Evolutionary conservation across 371 early-diverging fungal species (phyloP), one percentile per base, ranked within the genome.

Genomic region (Circinella umbellata): DNA sequence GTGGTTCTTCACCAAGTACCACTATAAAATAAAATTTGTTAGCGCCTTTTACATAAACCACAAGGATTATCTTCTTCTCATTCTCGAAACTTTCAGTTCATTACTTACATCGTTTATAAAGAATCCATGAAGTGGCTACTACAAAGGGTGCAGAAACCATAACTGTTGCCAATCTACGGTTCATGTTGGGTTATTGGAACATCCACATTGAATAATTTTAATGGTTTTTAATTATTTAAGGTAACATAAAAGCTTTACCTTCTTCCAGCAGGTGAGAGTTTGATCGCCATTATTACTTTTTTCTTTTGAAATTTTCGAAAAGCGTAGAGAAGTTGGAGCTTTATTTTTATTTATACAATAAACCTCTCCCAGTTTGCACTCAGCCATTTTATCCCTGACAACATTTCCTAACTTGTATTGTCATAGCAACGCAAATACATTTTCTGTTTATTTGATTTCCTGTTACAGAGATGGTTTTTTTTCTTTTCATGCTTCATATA

Each of bases 81-180:
- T 9, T 42, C 42, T 42, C 42, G 27, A 27, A 27, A 27, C 27
- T 27, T 27, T 27, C 27, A 42, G 3, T 42, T 17, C 11, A 10
- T 53, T 27, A 64, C 51, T 72, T 79, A 75, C 84, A 69, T 75
- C 84, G 71, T 59, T 83, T 83, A 65, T 83, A 83, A 34, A 83
- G 63, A 57, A 83, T 83, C 78, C 79, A 83, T 34, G 78, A 66
- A 17, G 84, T 83, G 5, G 73, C 76, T 10, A 80, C 80, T 18
- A 73, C 73, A 65, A 83, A 75, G 11, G 84, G 84, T n/a, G 75
- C 78, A 4, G 84, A 73, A 4, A 83, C 78, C 54, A 83, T 83
- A 38, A 83, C 73, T 1, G 81, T 81, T 38, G 77, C 76, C 55
- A 83, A 69, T 70, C 84, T 83, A 68, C 6, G 27, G 54, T 54